phyloP scores from a whole-genome alignment of 164 flowering plant species.

The Chimonanthus salicifolius region DNA sequence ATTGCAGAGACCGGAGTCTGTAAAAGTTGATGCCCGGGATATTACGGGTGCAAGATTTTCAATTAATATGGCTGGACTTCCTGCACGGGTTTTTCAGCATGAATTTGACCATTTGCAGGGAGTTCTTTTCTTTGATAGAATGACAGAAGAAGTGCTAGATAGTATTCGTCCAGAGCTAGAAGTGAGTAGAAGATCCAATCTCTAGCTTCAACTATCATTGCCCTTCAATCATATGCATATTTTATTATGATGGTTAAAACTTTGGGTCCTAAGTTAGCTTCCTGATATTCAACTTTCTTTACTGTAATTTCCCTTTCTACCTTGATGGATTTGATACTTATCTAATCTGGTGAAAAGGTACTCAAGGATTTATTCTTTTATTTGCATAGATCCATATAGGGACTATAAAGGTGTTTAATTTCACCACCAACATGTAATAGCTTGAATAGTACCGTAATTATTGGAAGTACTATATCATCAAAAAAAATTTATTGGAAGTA shows the following conservation, averaged over 20 bases:
- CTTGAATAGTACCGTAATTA: no score
- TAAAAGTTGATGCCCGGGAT: constrained; percentile 83
- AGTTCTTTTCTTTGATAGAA: constrained; percentile 80
- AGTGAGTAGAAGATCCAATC: constrained; percentile 33
- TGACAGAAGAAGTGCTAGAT: constrained; percentile 79
- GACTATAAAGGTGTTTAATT: not conserved
- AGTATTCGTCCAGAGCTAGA: constrained; percentile 53
- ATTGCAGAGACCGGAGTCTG: constrained; percentile 85
- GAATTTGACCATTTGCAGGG: constrained; percentile 98
- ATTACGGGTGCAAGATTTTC: constrained; percentile 69
- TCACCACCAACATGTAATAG: not conserved
- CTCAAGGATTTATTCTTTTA: no score
- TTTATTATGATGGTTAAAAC: not conserved
- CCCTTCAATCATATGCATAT: not conserved
- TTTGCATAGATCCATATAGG: not conserved
- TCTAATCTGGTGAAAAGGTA: no score
- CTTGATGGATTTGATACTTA: no score
- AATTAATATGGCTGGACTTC: constrained; percentile 61
- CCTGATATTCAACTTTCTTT: no score
- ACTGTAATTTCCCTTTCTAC: no score
- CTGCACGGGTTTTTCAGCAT: constrained; percentile 93
- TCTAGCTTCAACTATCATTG: not conserved
- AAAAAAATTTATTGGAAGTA: no score
- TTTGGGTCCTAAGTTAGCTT: no score
- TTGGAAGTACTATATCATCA: no score